A percentile compares a stretch with the other conserved stretches of the same genome.
Evolutionary conservation across 176 grass and related monocot species (phyloP).

Genomic region (Aegilops speltoides): DNA sequence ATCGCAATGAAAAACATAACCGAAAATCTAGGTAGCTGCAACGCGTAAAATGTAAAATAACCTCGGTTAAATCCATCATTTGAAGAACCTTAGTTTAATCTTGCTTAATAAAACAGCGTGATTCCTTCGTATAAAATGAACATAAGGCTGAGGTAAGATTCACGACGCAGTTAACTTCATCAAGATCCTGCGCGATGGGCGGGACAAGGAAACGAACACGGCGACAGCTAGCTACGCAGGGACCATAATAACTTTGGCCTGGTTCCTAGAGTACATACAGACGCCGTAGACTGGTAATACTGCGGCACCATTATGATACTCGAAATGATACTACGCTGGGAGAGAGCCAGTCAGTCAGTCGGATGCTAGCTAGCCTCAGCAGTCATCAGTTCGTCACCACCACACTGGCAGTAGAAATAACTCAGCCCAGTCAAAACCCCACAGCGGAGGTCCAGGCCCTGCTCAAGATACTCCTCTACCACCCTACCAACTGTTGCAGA

Average conservation of each 20-base stretch:
- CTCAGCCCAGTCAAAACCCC: slow-evolving; percentile 13
- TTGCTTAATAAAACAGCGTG: background rate
- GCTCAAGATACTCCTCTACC: background rate
- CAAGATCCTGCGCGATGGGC: slow-evolving; percentile 4
- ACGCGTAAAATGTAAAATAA: background rate
- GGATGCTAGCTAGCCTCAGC: slow-evolving; percentile 9
- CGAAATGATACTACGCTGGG: slow-evolving; percentile 24
- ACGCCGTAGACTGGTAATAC: background rate
- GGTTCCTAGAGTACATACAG: slow-evolving; percentile 12
- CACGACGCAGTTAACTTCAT: background rate
- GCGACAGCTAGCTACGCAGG: slow-evolving; percentile 11
- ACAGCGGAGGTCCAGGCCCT: background rate
- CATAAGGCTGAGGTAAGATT: background rate
- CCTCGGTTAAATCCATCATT: background rate
- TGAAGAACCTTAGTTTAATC: background rate
- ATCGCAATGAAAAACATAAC: background rate
- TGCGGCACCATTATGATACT: slow-evolving; percentile 34
- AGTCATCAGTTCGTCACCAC: background rate
- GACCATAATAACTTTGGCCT: slow-evolving; percentile 32
- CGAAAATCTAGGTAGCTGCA: background rate
- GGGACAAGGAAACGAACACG: background rate
- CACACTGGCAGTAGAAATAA: slow-evolving; percentile 14
- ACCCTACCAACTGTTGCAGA: slow-evolving; percentile 12
- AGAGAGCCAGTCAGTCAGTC: slow-evolving; percentile 6
- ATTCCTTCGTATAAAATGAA: background rate